These are phyloP conservation scores for Alloascoidea africana DNA, from an alignment of 805 yeast genomes.

Conservation along the genomic window DNA sequence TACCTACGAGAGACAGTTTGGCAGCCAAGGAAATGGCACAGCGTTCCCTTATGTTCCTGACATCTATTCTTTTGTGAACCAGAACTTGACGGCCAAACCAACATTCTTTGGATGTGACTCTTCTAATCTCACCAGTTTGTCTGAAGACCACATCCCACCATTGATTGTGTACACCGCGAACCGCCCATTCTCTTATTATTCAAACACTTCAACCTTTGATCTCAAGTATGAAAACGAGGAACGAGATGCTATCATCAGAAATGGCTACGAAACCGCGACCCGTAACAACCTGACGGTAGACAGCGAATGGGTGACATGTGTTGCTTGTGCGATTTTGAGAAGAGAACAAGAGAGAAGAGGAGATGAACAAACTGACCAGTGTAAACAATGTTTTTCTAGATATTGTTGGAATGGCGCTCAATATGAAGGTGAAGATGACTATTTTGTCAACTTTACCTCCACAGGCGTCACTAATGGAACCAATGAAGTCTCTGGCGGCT, in stretches of 20 bases:
- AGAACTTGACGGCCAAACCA: conserved; percentile 53
- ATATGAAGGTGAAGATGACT: too few species aligned
- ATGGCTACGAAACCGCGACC: conserved; percentile 61
- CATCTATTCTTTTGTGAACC: conserved; percentile 36
- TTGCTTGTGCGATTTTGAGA: conserved; percentile 72
- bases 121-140: conserved; percentile 38
- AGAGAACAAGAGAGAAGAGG: conserved; percentile 61
- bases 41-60: conserved; percentile 77
- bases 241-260: conserved; percentile 42
- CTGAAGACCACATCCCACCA: conserved; percentile 40
- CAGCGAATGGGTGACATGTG: conserved; percentile 53
- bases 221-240: conserved; percentile 45
- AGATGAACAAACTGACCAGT: conserved; percentile 44
- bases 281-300: conserved; percentile 55
- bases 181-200: conserved; percentile 42
- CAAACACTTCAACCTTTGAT: conserved; percentile 65
- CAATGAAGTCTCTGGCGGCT: too few species aligned
- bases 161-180: conserved; percentile 66
- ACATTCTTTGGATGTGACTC: conserved; percentile 77
- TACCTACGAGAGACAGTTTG: conserved; percentile 46
- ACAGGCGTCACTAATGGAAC: too few species aligned
- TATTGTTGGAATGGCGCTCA: conserved; percentile 70
- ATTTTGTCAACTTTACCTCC: too few species aligned
- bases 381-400: conserved; percentile 49
- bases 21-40: conserved; percentile 35